Evolutionary conservation across 371 early-diverging fungal species (phyloP).

Genomic region (Quaeritorhiza haematococci): DNA sequence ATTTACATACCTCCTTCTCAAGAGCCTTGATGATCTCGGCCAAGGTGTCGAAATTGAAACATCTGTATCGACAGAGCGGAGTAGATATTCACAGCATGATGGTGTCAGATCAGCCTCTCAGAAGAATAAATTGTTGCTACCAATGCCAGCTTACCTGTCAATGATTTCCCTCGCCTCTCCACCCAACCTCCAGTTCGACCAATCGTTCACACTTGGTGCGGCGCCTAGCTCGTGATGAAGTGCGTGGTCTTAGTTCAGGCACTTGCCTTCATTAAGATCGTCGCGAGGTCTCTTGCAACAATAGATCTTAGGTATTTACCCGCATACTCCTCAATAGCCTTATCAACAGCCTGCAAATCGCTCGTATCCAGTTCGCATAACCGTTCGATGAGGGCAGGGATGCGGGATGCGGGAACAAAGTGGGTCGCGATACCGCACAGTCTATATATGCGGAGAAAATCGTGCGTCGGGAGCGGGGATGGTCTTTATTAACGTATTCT

Average conservation of each 20-base stretch:
- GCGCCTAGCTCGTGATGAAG: constrained; percentile 17
- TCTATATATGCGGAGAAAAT: constrained; percentile 28
- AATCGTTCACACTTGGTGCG: constrained; percentile 17
- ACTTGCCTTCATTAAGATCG: too few relatives aligned
- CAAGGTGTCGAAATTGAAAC: constrained; percentile 74
- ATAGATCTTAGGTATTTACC: constrained; percentile 33
- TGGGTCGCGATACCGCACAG: constrained; percentile 94
- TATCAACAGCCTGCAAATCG: constrained; percentile 80
- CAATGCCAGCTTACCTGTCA: constrained; percentile 42
- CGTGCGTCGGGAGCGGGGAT: too few relatives aligned
- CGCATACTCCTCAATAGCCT: constrained; percentile 87
- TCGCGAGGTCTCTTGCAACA: not conserved
- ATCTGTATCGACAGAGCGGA: constrained; percentile 25
- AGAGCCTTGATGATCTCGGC: constrained; percentile 79
- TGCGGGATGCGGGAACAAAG: constrained; percentile 82
- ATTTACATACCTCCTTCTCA: constrained; percentile 39
- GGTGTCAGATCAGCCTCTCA: not conserved
- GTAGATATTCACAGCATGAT: constrained; percentile 1
- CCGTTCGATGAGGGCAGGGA: constrained; percentile 74
- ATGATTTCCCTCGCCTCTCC: constrained; percentile 68
- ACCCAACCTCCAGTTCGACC: constrained; percentile 47
- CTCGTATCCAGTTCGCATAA: constrained; percentile 75
- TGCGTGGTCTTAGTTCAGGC: too few relatives aligned
- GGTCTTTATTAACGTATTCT: too few relatives aligned
- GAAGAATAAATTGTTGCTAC: not conserved